A percentile compares a stretch with the other conserved stretches of the same genome.
phyloP scores from a whole-genome alignment of 805 yeast species.

The Metschnikowia aberdeeniae region DNA sequence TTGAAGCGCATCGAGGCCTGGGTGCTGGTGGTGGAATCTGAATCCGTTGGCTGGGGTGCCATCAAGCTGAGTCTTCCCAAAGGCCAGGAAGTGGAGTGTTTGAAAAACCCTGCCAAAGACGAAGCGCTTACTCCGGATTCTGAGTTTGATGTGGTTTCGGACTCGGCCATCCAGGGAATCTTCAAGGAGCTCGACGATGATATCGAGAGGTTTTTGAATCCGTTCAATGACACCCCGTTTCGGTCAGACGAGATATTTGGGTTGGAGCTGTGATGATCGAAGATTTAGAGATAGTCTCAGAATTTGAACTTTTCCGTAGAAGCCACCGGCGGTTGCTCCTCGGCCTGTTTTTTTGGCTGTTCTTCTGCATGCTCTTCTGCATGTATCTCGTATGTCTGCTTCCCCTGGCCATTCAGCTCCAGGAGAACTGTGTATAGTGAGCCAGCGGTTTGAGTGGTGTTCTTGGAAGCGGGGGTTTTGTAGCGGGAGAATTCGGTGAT shows the following conservation, averaged over 20 bases:
- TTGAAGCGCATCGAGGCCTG: constrained; percentile 25
- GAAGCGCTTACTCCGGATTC: neutral
- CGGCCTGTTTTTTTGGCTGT: neutral
- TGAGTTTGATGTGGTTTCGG: neutral
- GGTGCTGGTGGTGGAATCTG: constrained; percentile 10
- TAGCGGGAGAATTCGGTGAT: constrained; percentile 10
- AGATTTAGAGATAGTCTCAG: neutral
- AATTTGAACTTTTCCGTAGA: constrained; percentile 9
- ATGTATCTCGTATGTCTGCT: constrained; percentile 6
- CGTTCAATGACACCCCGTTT: constrained; percentile 18
- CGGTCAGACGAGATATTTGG: constrained; percentile 1
- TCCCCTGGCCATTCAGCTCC: constrained; percentile 9
- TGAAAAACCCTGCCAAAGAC: neutral
- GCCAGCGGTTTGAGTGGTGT: neutral
- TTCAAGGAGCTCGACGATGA: constrained; percentile 31
- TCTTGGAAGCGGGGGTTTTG: neutral
- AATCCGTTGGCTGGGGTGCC: constrained; percentile 1
- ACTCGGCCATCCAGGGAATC: constrained; percentile 22
- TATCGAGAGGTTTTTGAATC: constrained; percentile 26
- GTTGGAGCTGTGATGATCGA: neutral
- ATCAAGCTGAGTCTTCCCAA: constrained; percentile 26
- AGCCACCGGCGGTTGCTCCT: neutral
- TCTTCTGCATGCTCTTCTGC: neutral
- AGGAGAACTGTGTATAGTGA: constrained; percentile 14
- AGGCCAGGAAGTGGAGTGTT: constrained; percentile 27